These are phyloP conservation scores for Ormosia semicastrata DNA, from an alignment of 306 rosid genomes.

Conservation along the genomic window DNA sequence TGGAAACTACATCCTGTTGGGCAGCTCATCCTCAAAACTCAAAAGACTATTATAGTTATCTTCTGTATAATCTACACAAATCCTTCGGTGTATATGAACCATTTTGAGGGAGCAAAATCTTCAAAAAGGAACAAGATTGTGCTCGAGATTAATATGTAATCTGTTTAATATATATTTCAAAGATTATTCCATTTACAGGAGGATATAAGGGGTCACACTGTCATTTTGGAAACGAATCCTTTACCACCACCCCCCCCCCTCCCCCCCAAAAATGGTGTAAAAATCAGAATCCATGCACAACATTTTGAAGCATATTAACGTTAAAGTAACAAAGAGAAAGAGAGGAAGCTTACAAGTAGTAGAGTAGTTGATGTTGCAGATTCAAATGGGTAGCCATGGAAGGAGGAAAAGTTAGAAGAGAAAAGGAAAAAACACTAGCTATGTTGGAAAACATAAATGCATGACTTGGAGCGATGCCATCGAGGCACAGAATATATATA, in stretches of 20 bases:
- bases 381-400: constrained; percentile 54
- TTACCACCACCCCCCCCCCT: too few relatives aligned
- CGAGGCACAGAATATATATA: constrained; percentile 36
- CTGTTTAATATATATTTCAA: neutral
- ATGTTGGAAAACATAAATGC: constrained; percentile 16
- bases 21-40: neutral
- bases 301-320: neutral
- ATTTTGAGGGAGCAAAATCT: neutral
- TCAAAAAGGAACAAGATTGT: constrained; percentile 3
- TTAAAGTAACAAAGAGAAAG: neutral
- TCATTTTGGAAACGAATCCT: neutral
- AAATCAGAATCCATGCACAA: neutral
- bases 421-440: neutral
- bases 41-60: neutral
- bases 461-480: constrained; percentile 38
- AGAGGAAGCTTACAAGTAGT: constrained; percentile 46
- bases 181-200: neutral
- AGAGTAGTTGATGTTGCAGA: constrained; percentile 40
- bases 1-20: neutral
- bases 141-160: neutral
- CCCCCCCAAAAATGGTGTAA: neutral
- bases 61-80: neutral
- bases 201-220: neutral
- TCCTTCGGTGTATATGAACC: neutral
- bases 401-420: constrained; percentile 17